Conservation (phyloP, 2,329 filamentous ascomycete genomes). For the Colletotrichum kahawae region DNA sequence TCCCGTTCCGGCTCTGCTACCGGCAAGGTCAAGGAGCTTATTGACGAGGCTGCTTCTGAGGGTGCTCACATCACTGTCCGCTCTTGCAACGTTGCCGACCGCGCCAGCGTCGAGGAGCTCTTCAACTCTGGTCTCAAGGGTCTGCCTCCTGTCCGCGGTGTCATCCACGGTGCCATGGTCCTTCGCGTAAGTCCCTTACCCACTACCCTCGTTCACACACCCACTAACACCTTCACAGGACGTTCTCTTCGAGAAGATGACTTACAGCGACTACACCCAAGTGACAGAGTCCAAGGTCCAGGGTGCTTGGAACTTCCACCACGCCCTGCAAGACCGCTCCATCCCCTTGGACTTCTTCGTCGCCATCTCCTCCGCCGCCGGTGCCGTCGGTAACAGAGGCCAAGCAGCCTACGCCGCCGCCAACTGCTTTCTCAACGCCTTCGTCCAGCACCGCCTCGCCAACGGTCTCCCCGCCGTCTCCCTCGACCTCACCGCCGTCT, state of each 20-base stretch:
- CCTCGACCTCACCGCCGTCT: constrained; percentile 59
- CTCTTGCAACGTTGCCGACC: constrained; percentile 54
- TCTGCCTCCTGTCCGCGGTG: constrained; percentile 44
- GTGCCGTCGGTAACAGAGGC: constrained; percentile 55
- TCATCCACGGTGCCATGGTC: constrained; percentile 53
- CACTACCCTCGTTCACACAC: background rate
- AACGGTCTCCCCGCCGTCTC: constrained; percentile 48
- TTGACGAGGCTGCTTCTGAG: constrained; percentile 39
- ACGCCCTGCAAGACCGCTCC: constrained; percentile 38
- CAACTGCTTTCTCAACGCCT: constrained; percentile 51
- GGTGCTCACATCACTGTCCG: constrained; percentile 51
- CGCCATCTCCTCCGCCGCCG: constrained; percentile 56
- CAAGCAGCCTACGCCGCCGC: constrained; percentile 59
- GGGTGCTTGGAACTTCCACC: constrained; percentile 60
- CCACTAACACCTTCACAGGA: constrained; percentile 34
- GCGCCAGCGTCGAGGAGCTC: constrained; percentile 21
- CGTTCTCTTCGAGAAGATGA: constrained; percentile 59
- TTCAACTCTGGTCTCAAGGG: constrained; percentile 24
- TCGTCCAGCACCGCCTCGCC: constrained; percentile 44
- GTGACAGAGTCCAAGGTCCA: constrained; percentile 57
- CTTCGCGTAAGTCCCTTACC: constrained; percentile 25
- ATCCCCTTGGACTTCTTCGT: constrained; percentile 56
- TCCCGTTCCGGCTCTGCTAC: constrained; percentile 50
- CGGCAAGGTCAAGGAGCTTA: constrained; percentile 37
- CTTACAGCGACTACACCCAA: constrained; percentile 48